Evolutionary conservation across 2,329 filamentous ascomycete genomes (phyloP).

Genomic region (Graphium sp.): DNA sequence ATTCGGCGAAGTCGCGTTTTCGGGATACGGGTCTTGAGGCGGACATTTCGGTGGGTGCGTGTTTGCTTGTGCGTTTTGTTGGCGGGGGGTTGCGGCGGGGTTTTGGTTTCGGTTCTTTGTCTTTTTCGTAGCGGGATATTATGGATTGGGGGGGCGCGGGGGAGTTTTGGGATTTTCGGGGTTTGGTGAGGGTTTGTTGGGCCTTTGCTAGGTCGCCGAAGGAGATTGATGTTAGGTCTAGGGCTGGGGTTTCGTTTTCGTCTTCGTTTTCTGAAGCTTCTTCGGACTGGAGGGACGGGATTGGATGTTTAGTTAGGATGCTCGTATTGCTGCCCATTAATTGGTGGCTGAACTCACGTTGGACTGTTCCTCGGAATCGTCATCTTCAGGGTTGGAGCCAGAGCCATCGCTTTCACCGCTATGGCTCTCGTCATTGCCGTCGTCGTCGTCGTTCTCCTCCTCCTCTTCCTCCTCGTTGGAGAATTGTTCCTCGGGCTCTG

Average conservation of each 20-base stretch:
- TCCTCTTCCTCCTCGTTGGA: constrained; percentile 14
- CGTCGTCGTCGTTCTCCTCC: constrained; percentile 13
- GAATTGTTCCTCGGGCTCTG: constrained; percentile 11
- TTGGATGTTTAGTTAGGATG: too few species aligned
- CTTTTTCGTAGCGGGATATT: constrained; percentile 13
- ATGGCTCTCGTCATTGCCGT: constrained; percentile 13
- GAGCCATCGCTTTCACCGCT: constrained; percentile 9
- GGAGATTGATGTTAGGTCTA: constrained; percentile 47
- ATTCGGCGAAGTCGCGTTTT: constrained; percentile 52
- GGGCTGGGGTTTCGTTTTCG: constrained; percentile 13
- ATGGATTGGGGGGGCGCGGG: constrained; percentile 10
- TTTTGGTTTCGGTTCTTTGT: constrained; percentile 18
- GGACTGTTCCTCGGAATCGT: too few species aligned
- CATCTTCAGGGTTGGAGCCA: constrained; percentile 6
- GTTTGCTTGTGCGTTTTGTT: constrained; percentile 37
- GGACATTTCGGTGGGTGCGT: constrained; percentile 71
- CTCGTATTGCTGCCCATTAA: too few species aligned
- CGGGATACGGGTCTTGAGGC: constrained; percentile 74
- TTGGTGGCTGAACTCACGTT: too few species aligned
- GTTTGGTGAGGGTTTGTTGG: constrained; percentile 44
- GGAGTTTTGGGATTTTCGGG: constrained; percentile 11
- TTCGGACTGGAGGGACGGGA: too few species aligned
- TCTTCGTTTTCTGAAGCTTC: constrained; percentile 10
- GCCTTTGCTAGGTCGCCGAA: constrained; percentile 86
- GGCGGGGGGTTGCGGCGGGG: background rate